phyloP scores from a whole-genome alignment of 2,329 filamentous ascomycete genomes.

The Aspergillus latus region DNA sequence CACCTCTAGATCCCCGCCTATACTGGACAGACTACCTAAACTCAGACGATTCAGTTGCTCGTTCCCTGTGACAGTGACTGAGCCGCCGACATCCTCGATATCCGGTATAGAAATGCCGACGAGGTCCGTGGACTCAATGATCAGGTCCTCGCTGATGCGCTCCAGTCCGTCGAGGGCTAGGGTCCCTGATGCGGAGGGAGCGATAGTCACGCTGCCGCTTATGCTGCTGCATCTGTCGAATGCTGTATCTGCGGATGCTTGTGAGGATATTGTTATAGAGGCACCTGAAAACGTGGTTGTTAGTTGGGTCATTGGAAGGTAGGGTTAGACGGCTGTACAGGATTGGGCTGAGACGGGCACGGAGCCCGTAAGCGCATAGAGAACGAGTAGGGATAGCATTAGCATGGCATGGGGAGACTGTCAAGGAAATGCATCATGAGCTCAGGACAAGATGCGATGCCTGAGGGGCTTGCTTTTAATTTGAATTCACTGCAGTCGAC shows the following conservation, averaged over 20 bases:
- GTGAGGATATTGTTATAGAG: slow-evolving; percentile 44
- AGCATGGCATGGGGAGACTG: background rate
- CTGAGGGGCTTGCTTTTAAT: background rate
- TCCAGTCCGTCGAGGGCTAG: slow-evolving; percentile 43
- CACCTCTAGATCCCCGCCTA: slow-evolving; percentile 23
- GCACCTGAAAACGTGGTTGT: slow-evolving; percentile 31
- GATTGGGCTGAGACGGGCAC: slow-evolving; percentile 7
- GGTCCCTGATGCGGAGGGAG: slow-evolving; percentile 39
- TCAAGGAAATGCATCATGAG: background rate
- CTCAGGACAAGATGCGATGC: background rate
- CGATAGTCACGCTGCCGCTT: slow-evolving; percentile 41
- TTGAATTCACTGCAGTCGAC: background rate
- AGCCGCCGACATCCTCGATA: slow-evolving; percentile 23
- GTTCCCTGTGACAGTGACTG: slow-evolving; percentile 23
- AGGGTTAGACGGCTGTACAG: background rate
- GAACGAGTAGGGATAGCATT: slow-evolving; percentile 7
- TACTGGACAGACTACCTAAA: slow-evolving; percentile 19
- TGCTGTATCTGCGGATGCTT: slow-evolving; percentile 32
- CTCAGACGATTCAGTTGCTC: slow-evolving; percentile 21
- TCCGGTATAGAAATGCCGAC: slow-evolving; percentile 23
- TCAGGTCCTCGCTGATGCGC: slow-evolving; percentile 26
- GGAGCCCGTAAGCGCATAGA: background rate
- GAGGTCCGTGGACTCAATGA: slow-evolving; percentile 17
- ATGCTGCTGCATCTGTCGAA: slow-evolving; percentile 40
- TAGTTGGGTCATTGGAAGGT: background rate